phyloP scores from a whole-genome alignment of 164 flowering plant species.

The Taxillus chinensis region DNA sequence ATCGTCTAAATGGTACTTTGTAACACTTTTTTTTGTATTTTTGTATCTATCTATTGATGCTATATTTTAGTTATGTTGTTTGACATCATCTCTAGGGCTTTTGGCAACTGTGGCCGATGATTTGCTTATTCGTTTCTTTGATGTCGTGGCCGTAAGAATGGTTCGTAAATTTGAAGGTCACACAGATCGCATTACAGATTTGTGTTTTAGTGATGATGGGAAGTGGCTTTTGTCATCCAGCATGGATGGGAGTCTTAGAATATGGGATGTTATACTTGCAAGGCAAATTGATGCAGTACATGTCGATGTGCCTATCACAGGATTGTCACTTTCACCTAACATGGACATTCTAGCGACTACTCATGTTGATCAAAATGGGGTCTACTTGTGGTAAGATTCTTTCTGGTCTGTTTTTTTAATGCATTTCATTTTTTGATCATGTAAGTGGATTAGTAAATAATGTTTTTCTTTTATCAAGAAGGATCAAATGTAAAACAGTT shows the following conservation, averaged over 20 bases:
- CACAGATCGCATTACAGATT: conserved; percentile 83
- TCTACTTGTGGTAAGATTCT: conserved; percentile 68
- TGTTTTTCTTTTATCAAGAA: no score
- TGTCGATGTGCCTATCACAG: conserved; percentile 75
- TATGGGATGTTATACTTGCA: conserved; percentile 93
- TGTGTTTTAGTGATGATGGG: conserved; percentile 98
- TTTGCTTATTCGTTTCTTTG: conserved; percentile 68
- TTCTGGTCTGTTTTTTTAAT: not conserved
- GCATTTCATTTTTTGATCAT: not conserved
- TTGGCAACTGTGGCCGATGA: conserved; percentile 87
- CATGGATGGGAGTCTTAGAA: conserved; percentile 94
- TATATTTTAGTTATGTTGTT: not conserved
- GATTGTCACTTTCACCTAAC: conserved; percentile 83
- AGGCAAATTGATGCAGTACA: conserved; percentile 85
- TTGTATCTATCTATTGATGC: not conserved
- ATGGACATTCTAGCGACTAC: conserved; percentile 94
- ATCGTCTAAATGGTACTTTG: conserved; percentile 68
- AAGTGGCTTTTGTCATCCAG: conserved; percentile 95
- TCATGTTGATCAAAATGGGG: conserved; percentile 94
- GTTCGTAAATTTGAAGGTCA: conserved; percentile 97
- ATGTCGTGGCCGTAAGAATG: conserved; percentile 66
- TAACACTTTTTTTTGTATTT: not conserved
- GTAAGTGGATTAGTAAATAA: not conserved
- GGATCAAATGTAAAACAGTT: no score
- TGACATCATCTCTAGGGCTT: conserved; percentile 45